Conservation (phyloP, 768 basidiomycete genomes). For the Trametes punicea region DNA sequence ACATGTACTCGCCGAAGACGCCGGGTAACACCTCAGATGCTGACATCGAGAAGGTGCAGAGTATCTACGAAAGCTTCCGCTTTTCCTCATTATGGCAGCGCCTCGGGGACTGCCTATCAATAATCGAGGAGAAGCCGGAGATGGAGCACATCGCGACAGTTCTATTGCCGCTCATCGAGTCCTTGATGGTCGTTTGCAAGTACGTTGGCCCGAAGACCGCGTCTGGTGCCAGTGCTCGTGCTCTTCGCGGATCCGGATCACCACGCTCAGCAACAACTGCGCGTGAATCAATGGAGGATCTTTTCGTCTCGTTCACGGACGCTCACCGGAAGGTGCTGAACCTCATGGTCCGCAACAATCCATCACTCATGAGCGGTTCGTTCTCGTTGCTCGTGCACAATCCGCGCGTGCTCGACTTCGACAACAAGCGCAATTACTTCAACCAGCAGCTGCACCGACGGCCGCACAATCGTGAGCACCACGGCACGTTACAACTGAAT, state of each 20-base stretch:
- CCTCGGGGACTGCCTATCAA: constrained; percentile 83
- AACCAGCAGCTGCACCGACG: constrained; percentile 87
- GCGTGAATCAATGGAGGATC: constrained; percentile 79
- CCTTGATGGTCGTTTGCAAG: constrained; percentile 98
- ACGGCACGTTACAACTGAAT: constrained; percentile 81
- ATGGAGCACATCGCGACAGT: constrained; percentile 90
- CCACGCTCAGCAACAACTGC: constrained; percentile 65
- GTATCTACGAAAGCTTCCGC: constrained; percentile 88
- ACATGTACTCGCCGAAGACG: constrained; percentile 77
- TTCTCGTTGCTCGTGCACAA: constrained; percentile 97
- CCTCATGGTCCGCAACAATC: constrained; percentile 97
- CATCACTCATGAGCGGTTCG: constrained; percentile 95
- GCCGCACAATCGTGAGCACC: constrained; percentile 74
- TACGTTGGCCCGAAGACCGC: constrained; percentile 72
- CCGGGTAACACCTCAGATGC: constrained; percentile 42
- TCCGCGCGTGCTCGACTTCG: constrained; percentile 94
- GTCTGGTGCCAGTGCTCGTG: constrained; percentile 42
- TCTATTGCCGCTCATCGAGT: constrained; percentile 90
- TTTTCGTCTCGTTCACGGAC: constrained; percentile 92
- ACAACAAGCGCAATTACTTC: constrained; percentile 98
- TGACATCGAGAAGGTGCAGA: constrained; percentile 78
- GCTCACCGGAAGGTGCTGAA: constrained; percentile 92
- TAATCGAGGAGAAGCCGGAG: constrained; percentile 76
- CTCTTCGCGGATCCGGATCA: constrained; percentile 61
- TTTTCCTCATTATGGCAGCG: constrained; percentile 87